Conservation (phyloP, 352 stramenopile species). For the Pythium brachiatum region DNA sequence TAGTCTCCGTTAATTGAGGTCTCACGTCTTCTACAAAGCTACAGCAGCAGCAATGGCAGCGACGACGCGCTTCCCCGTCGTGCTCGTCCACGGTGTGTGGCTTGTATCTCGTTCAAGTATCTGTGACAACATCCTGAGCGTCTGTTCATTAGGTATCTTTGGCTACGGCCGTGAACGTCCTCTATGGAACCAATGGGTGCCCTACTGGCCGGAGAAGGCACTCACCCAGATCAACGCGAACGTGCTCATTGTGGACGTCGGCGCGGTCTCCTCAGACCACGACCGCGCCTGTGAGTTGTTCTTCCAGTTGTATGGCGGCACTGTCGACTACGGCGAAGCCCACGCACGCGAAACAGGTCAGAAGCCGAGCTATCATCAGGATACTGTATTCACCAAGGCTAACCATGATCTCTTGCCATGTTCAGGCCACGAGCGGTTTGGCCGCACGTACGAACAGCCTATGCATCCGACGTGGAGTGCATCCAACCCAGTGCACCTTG, state of each 20-base stretch:
- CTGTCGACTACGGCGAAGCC: slow-evolving; percentile 62
- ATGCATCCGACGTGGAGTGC: slow-evolving; percentile 49
- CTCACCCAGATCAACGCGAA: slow-evolving; percentile 32
- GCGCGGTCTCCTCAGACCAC: slow-evolving; percentile 36
- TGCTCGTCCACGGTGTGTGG: slow-evolving; percentile 32
- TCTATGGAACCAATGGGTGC: slow-evolving; percentile 30
- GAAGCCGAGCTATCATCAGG: not conserved
- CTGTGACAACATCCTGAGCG: not conserved
- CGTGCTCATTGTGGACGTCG: slow-evolving; percentile 37
- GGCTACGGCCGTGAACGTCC: slow-evolving; percentile 27
- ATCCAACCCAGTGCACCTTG: slow-evolving; percentile 48
- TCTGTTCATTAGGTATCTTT: slow-evolving; percentile 25
- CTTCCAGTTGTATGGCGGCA: slow-evolving; percentile 39
- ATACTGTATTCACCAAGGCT: too few relatives aligned
- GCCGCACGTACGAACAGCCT: slow-evolving; percentile 30
- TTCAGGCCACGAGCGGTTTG: slow-evolving; percentile 44
- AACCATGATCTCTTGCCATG: not conserved
- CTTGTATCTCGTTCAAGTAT: not conserved
- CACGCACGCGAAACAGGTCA: slow-evolving; percentile 32
- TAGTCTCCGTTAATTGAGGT: too few relatives aligned
- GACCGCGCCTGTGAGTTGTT: slow-evolving; percentile 44
- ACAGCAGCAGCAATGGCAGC: not conserved
- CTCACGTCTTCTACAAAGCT: not conserved
- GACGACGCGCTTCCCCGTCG: slow-evolving; percentile 26
- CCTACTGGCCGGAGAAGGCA: slow-evolving; percentile 36